Base-by-base conservation (phyloP, 2,329 filamentous ascomycete species). In the Fusarium ambrosium region DNA sequence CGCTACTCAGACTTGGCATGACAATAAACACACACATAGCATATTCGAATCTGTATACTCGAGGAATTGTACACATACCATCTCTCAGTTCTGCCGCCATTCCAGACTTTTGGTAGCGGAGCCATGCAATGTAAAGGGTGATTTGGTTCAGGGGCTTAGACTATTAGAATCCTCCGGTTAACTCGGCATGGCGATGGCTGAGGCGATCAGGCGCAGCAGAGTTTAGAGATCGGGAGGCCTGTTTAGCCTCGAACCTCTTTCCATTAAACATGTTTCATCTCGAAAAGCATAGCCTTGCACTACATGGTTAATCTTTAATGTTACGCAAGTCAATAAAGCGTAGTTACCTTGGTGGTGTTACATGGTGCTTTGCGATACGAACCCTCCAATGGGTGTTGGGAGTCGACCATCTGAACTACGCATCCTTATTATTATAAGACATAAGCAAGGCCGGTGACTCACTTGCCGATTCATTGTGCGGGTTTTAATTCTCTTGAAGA, bases 81-180 rank as follows among this genome's bases (percentile, higher is more conserved):
- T n/a, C 18, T 51, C 48, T 13, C 24, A n/a, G 4, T 4, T 18
- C 10, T 53, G 9, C 16, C 13, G 4, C 8, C 16, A n/a, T 53
- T 53, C n/a, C 48, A 29, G 9, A n/a, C 48, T 53, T 51, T 51
- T 29, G 16, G 24, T 29, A 29, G 24, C n/a, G 24, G 48, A 53
- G 48, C 48, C n/a, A 3, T 27, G 22, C 43, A 24, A 29, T 29
- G 24, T 6, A 53, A 27, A 53, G 7, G 2, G 24, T 29, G 48
- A 4, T 16, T 53, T 29, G 24, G 48, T n/a, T 53, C 24, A 53
- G 48, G 45, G 48, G 24, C 24, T 29, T 27, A 29, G 24, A 53
- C 48, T 29, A 53, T 53, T 29, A 24, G 48, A 53, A 53, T 53
- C 48, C 48, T 53, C 48, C 48, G 48, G 48, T 53, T 53, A 53